phyloP scores from a whole-genome alignment of 176 grass and related monocot species.

The Raddia guianensis region DNA sequence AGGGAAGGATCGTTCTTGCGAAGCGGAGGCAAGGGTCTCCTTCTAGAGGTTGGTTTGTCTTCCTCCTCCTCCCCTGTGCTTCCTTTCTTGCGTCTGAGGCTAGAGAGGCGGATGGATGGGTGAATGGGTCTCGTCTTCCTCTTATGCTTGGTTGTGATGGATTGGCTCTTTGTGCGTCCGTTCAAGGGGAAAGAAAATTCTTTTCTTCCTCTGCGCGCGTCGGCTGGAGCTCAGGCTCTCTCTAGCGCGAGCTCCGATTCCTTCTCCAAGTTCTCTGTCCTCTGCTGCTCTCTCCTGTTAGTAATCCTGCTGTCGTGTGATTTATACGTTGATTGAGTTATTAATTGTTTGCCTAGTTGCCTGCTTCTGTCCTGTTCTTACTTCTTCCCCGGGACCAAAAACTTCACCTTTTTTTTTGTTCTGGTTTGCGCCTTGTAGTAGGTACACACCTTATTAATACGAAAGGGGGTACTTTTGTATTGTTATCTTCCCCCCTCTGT shows the following conservation, averaged over 20 bases:
- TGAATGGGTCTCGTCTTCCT: neutral
- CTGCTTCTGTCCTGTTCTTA: neutral
- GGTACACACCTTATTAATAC: slow-evolving; percentile 27
- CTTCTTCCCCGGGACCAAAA: slow-evolving; percentile 20
- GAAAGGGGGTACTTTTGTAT: neutral
- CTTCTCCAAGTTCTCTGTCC: neutral
- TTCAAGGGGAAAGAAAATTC: neutral
- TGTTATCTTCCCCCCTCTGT: neutral
- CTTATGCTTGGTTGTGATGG: neutral
- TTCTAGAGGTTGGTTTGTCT: neutral
- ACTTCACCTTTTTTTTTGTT: slow-evolving; percentile 5
- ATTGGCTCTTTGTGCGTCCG: neutral
- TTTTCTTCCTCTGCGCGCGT: neutral
- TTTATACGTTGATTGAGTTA: neutral
- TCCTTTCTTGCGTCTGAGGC: neutral
- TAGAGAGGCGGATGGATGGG: neutral
- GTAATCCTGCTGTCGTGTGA: neutral
- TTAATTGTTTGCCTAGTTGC: neutral
- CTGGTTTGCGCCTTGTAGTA: neutral
- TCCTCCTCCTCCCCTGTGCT: neutral
- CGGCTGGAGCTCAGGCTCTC: neutral
- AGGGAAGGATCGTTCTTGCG: neutral
- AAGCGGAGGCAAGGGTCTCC: slow-evolving; percentile 10
- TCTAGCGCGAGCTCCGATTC: neutral
- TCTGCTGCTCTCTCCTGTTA: no score